Percentiles rank a stretch among this genome's conserved stretches.
These are phyloP conservation scores for Excoecaria agallocha DNA, from an alignment of 345 rosid species.

Conservation along the genomic window DNA sequence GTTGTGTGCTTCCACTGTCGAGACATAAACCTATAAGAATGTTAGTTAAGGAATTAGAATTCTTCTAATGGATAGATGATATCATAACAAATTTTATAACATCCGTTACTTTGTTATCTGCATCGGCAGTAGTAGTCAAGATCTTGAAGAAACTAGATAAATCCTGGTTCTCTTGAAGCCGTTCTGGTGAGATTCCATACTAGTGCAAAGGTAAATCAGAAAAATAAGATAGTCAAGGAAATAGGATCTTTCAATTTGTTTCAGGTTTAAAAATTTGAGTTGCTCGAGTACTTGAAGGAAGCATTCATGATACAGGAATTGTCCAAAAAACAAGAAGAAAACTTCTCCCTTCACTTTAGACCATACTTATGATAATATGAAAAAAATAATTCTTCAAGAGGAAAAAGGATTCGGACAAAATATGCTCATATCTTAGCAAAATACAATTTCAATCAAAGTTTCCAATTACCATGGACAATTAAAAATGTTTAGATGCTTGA, in stretches of 20 bases:
- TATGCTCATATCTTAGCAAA: no score
- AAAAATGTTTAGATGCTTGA: no score
- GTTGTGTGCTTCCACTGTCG: constrained; percentile 64
- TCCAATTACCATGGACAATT: no score
- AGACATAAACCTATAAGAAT: constrained; percentile 64
- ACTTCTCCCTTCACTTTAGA: not conserved
- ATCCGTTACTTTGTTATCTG: constrained; percentile 52
- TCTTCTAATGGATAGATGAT: not conserved
- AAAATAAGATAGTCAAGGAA: not conserved
- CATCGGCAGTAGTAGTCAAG: constrained; percentile 71
- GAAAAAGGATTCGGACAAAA: not conserved
- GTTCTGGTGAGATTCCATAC: constrained; percentile 76
- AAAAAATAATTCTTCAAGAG: not conserved
- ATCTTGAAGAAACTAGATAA: constrained; percentile 67
- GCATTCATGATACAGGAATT: not conserved
- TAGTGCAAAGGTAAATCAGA: constrained; percentile 31
- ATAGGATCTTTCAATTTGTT: not conserved
- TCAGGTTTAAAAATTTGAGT: not conserved
- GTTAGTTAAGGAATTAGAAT: constrained; percentile 8
- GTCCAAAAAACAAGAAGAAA: not conserved
- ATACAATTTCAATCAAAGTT: no score
- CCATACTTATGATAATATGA: not conserved
- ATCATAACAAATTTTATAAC: not conserved
- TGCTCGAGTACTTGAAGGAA: not conserved
- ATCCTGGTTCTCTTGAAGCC: constrained; percentile 38